Percentiles rank a stretch among this genome's conserved stretches.
Conservation (phyloP, 2,329 filamentous ascomycete species). For the Cladobotryum mycophilum region DNA sequence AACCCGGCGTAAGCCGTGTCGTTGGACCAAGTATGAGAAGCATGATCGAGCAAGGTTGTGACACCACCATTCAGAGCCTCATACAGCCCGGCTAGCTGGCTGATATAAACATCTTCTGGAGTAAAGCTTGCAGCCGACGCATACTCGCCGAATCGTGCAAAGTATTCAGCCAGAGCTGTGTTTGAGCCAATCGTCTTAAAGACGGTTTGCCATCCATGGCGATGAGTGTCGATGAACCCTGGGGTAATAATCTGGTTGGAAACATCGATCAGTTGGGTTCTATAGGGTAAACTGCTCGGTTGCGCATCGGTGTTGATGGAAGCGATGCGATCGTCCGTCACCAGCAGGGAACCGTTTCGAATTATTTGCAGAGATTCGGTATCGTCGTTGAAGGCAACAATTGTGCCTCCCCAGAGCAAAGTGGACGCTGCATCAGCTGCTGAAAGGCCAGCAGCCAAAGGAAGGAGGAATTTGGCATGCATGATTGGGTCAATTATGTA, state of each 20-base stretch:
- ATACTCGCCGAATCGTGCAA: conserved; percentile 33
- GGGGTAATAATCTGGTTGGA: conserved; percentile 46
- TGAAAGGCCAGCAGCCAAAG: no score
- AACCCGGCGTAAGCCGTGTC: conserved; percentile 38
- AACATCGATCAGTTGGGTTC: conserved; percentile 40
- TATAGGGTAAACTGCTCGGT: background rate
- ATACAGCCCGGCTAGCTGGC: conserved; percentile 40
- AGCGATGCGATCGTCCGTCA: conserved; percentile 32
- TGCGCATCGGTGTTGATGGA: conserved; percentile 23
- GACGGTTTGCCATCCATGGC: conserved; percentile 50
- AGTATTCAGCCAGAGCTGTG: conserved; percentile 43
- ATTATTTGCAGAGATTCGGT: conserved; percentile 30
- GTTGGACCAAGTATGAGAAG: conserved; percentile 41
- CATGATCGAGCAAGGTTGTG: conserved; percentile 47
- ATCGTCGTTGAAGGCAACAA: conserved; percentile 33
- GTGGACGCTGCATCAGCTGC: conserved; percentile 1
- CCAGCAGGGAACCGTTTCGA: conserved; percentile 34
- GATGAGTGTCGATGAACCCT: conserved; percentile 52
- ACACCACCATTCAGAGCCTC: conserved; percentile 48
- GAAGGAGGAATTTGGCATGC: no score
- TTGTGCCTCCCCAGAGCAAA: conserved; percentile 31
- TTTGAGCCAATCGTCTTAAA: conserved; percentile 48
- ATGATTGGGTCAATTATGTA: no score
- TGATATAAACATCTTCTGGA: conserved; percentile 40
- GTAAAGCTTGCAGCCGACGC: conserved; percentile 27